Conservation (phyloP, 345 rosid species). For the Noccaea bulbosa region DNA sequence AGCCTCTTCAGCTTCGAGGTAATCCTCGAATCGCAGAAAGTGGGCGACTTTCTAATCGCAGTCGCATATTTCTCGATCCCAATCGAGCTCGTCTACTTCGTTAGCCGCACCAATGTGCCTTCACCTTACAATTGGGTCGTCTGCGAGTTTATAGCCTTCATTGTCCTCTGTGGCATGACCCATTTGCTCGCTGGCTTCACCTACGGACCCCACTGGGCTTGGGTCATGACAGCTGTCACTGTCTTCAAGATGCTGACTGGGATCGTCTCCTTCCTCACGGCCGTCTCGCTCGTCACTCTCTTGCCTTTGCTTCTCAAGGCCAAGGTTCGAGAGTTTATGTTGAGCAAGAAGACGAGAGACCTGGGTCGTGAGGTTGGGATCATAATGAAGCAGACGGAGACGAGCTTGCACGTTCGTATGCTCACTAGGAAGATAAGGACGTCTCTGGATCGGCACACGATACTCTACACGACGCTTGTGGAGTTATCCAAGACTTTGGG, state of each 20-base stretch:
- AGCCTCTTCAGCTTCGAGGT: slow-evolving; percentile 63
- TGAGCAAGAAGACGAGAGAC: slow-evolving; percentile 82
- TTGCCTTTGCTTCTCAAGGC: slow-evolving; percentile 90
- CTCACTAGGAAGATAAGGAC: slow-evolving; percentile 89
- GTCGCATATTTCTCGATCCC: slow-evolving; percentile 93
- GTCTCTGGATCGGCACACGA: slow-evolving; percentile 79
- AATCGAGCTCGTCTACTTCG: slow-evolving; percentile 84
- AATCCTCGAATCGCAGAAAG: slow-evolving; percentile 74
- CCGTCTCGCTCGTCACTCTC: slow-evolving; percentile 75
- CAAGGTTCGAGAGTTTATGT: slow-evolving; percentile 87
- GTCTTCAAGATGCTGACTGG: slow-evolving; percentile 90
- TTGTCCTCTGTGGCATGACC: slow-evolving; percentile 93
- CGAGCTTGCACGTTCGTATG: slow-evolving; percentile 87
- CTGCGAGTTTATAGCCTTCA: slow-evolving; percentile 87
- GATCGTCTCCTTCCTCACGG: slow-evolving; percentile 85
- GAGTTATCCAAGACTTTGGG: slow-evolving; percentile 82
- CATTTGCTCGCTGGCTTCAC: slow-evolving; percentile 92
- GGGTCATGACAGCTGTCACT: slow-evolving; percentile 78
- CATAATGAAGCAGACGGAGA: slow-evolving; percentile 81
- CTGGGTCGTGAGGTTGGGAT: slow-evolving; percentile 86
- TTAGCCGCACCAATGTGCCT: slow-evolving; percentile 86
- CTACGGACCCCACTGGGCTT: slow-evolving; percentile 72
- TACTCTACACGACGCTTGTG: slow-evolving; percentile 80
- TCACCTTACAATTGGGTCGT: slow-evolving; percentile 89
- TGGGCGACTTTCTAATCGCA: slow-evolving; percentile 87